Evolutionary conservation across 2,329 filamentous ascomycete genomes (phyloP).

Genomic region (Fusarium domesticum): DNA sequence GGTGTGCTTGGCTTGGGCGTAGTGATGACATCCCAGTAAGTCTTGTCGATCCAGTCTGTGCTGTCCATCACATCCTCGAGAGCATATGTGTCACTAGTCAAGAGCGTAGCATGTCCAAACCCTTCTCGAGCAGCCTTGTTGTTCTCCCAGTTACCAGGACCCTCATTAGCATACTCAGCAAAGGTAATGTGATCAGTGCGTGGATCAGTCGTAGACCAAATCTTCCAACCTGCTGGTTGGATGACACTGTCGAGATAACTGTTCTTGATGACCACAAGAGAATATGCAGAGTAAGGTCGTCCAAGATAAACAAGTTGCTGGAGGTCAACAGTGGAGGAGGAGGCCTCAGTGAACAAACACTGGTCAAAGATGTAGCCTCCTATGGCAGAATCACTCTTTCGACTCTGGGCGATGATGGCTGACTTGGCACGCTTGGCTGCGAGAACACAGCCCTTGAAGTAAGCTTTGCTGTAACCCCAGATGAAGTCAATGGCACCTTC

Average conservation of each 20-base stretch:
- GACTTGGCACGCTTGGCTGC: constrained; percentile 31
- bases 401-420: constrained; percentile 31
- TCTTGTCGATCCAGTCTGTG: constrained; percentile 27
- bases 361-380: constrained; percentile 34
- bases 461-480: constrained; percentile 32
- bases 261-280: constrained; percentile 46
- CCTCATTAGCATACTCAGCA: constrained; percentile 58
- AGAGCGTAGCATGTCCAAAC: constrained; percentile 19
- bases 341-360: constrained; percentile 26
- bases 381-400: constrained; percentile 23
- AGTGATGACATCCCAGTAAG: constrained; percentile 20
- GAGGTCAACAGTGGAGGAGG: constrained; percentile 20
- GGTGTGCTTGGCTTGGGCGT: constrained; percentile 16
- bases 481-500: constrained; percentile 22
- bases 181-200: constrained; percentile 53
- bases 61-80: constrained; percentile 19
- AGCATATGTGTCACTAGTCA: constrained; percentile 19
- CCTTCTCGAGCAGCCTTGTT: constrained; percentile 17
- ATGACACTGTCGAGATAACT: constrained; percentile 41
- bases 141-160: constrained; percentile 33
- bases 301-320: constrained; percentile 44
- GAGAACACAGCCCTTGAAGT: constrained; percentile 36
- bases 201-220: constrained; percentile 56
- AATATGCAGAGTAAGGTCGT: constrained; percentile 44
- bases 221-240: constrained; percentile 37